These are phyloP conservation scores for Aureobasidium sp. DNA, from an alignment of 2,329 filamentous ascomycete genomes.

Conservation along the genomic window DNA sequence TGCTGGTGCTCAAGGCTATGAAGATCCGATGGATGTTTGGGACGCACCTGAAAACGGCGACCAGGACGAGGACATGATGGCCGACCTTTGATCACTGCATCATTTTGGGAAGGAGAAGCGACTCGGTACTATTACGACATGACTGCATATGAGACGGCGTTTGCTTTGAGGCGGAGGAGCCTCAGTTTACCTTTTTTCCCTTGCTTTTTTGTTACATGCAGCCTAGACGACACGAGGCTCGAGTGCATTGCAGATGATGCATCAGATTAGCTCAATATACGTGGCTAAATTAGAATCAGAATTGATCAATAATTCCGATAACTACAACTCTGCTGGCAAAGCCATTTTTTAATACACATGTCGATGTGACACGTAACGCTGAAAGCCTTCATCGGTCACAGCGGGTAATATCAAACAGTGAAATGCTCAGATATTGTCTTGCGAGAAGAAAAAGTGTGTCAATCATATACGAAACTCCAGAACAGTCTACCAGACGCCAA, in stretches of 20 bases:
- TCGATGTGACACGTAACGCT: no score
- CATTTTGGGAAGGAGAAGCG: not conserved
- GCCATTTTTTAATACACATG: no score
- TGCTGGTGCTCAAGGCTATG: slow-evolving; percentile 24
- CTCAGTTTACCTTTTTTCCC: not conserved
- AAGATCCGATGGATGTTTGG: slow-evolving; percentile 28
- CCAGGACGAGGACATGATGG: slow-evolving; percentile 25
- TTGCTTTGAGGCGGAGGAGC: not conserved
- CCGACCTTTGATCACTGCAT: slow-evolving; percentile 5
- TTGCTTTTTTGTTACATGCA: not conserved
- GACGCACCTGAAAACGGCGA: slow-evolving; percentile 17
- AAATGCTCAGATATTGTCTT: no score
- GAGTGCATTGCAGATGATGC: not conserved
- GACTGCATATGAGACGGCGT: slow-evolving; percentile 7
- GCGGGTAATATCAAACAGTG: no score
- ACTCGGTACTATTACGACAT: not conserved
- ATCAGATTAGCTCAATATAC: not conserved
- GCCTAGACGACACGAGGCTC: not conserved
- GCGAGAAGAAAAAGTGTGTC: no score
- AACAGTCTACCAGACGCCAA: not conserved
- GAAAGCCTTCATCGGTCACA: no score
- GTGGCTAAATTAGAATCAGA: not conserved
- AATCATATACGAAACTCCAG: not conserved
- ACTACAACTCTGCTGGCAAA: not conserved
- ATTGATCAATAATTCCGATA: not conserved